A percentile compares a stretch with the other conserved stretches of the same genome.
These are phyloP conservation scores for Physcomitrium patens DNA, from an alignment of 225 moss, liverwort and hornwort genomes.

Conservation along the genomic window DNA sequence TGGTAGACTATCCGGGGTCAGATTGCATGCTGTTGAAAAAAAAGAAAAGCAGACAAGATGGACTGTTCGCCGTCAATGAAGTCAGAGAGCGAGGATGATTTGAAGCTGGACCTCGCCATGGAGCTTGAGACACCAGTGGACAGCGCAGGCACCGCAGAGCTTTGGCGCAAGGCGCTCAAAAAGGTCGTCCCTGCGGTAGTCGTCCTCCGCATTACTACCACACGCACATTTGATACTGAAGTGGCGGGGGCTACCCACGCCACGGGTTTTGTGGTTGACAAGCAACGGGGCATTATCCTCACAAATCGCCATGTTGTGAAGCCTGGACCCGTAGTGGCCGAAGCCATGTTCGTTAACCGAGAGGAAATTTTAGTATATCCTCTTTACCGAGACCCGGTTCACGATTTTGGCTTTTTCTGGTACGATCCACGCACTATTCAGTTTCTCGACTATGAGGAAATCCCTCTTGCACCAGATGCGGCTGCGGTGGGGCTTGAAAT, in stretches of 20 bases:
- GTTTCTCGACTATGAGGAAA: slow-evolving; percentile 88
- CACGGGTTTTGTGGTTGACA: slow-evolving; percentile 87
- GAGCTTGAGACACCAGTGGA: slow-evolving; percentile 67
- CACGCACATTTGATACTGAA: slow-evolving; percentile 88
- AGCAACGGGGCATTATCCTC: slow-evolving; percentile 76
- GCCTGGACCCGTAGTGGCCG: slow-evolving; percentile 84
- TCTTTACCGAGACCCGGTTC: slow-evolving; percentile 81
- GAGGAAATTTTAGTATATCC: slow-evolving; percentile 84
- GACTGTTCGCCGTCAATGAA: slow-evolving; percentile 41
- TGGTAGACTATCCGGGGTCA: slow-evolving; percentile 10
- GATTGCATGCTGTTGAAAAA: background rate
- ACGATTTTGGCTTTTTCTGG: slow-evolving; percentile 90
- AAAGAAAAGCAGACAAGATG: slow-evolving; percentile 29
- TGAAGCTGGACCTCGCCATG: slow-evolving; percentile 68
- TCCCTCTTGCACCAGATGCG: slow-evolving; percentile 74
- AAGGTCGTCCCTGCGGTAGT: slow-evolving; percentile 88
- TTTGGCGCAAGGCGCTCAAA: slow-evolving; percentile 80
- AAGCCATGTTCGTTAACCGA: slow-evolving; percentile 89
- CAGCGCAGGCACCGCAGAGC: slow-evolving; percentile 57
- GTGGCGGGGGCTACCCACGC: slow-evolving; percentile 75
- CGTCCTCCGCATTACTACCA: slow-evolving; percentile 80
- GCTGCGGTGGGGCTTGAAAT: slow-evolving; percentile 88
- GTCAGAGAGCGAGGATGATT: slow-evolving; percentile 38
- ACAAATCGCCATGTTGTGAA: slow-evolving; percentile 91
- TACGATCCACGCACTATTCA: slow-evolving; percentile 70